Base-by-base conservation (phyloP, 2,329 filamentous ascomycete genomes). In the Daldinia sp. region DNA sequence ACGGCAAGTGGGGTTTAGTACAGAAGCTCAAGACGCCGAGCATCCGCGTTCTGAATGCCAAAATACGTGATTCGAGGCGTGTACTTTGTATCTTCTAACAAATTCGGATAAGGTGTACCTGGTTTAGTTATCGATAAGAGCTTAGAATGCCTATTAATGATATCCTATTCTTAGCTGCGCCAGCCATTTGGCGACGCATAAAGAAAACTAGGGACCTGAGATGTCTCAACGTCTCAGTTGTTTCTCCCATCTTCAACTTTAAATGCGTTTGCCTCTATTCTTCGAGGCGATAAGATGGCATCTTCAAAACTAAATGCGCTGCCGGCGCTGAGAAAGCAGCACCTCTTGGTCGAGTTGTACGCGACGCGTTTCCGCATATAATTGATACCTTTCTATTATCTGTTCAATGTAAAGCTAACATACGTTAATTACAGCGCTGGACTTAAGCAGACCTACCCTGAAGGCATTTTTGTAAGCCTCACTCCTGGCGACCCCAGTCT, bases 381-480 rank as follows among this genome's bases (percentile, higher is more conserved):
- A 50, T 46, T 30, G 33, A 33, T 53, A 51, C 46, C 44, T 63
- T 15, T 53, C 12, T 30, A 18, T 6, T 30, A 30, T 50, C 9
- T 13, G 7, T 23, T 9, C 10, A 50, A 28, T 9, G n/a, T 50
- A 33, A 57, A 60, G 58, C 76, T 81, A 71, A 75, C 68, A 76
- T 46, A 12, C 76, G 48, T 13, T 76, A 72, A 51, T 48, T 59
- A 28, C 80, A 97, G 93, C 81, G 88, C 92, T 68, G 92, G 92
- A 68, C 85, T 97, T 74, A 94, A 92, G 79, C 88, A 93, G 81
- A 90, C 91, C 66, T 94, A 92, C 78, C 94, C 94, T 1, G 89
- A 93, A 63, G 95, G 96, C 60, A 86, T 98, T 69, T 98, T 96
- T 81, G 88, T 98, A 80, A 93, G 88, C 78, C 87, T 97, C 67